Conservation (phyloP, 2,329 filamentous ascomycete genomes). For the Monosporascus sp. region DNA sequence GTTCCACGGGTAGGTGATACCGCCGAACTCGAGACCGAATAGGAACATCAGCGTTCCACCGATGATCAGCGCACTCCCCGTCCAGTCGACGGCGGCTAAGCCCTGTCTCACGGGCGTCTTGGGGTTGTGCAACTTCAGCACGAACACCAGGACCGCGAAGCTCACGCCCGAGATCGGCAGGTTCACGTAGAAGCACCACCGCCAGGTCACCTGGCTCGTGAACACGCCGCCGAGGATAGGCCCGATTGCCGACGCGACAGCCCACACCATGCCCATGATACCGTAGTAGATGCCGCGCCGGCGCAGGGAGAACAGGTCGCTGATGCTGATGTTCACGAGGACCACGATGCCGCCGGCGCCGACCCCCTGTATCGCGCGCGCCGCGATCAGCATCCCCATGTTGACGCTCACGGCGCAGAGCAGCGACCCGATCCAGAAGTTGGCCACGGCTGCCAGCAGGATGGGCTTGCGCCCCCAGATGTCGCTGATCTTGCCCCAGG, state of each 20-base stretch:
- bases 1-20: conserved; percentile 67
- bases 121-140: conserved; percentile 65
- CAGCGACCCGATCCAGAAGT: conserved; percentile 52
- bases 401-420: conserved; percentile 45
- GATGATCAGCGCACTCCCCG: conserved; percentile 55
- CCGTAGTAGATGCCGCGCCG: conserved; percentile 48
- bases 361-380: conserved; percentile 51
- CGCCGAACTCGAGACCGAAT: conserved; percentile 80
- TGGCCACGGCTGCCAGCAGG: conserved; percentile 42
- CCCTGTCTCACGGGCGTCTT: conserved; percentile 58
- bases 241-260: conserved; percentile 58
- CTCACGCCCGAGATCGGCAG: conserved; percentile 42
- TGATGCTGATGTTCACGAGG: conserved; percentile 55
- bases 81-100: conserved; percentile 58
- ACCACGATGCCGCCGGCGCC: conserved; percentile 54
- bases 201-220: conserved; percentile 56
- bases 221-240: conserved; percentile 66
- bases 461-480: conserved; percentile 55
- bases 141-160: conserved; percentile 49
- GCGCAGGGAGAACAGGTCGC: conserved; percentile 50
- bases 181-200: conserved; percentile 69
- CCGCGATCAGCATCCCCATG: conserved; percentile 49
- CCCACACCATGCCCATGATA: conserved; percentile 54
- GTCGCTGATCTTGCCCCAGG: conserved; percentile 62
- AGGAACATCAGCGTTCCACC: conserved; percentile 81